Conservation (phyloP, 106 monocot species). For the Allium sativum region DNA sequence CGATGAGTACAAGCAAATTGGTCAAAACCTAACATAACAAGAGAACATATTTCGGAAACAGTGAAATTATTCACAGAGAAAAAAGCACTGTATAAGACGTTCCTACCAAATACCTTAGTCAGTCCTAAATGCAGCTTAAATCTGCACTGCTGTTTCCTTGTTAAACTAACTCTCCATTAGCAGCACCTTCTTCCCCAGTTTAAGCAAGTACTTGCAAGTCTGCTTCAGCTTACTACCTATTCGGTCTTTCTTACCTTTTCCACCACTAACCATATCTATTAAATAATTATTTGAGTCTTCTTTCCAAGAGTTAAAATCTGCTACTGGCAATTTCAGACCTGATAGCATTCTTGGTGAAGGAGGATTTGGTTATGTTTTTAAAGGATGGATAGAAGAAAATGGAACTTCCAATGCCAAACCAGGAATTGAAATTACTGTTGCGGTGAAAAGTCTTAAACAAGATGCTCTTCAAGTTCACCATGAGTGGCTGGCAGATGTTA, state of each 20-base stretch:
- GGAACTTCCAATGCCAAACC: slow-evolving; percentile 84
- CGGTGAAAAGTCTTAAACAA: slow-evolving; percentile 79
- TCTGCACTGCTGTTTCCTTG: background rate
- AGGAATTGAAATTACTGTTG: slow-evolving; percentile 78
- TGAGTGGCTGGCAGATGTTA: slow-evolving; percentile 73
- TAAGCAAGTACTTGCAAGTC: background rate
- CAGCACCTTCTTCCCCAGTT: slow-evolving; percentile 6
- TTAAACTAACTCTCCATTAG: background rate
- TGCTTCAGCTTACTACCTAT: background rate
- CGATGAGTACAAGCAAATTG: no score
- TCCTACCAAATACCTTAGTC: no score
- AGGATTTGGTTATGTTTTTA: slow-evolving; percentile 90
- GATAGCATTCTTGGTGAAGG: slow-evolving; percentile 94
- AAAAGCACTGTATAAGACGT: no score
- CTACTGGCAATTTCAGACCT: slow-evolving; percentile 87
- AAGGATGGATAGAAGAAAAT: slow-evolving; percentile 88
- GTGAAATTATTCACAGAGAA: no score
- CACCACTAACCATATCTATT: slow-evolving; percentile 2
- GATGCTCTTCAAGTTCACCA: slow-evolving; percentile 89
- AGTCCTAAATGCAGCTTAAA: background rate
- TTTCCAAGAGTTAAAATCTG: slow-evolving; percentile 81
- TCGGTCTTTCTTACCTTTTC: background rate
- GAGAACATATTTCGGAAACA: no score
- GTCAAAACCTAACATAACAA: no score
- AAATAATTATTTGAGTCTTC: slow-evolving; percentile 53